phyloP scores from a whole-genome alignment of 164 flowering plant genomes.

The Magnolia sinica region DNA sequence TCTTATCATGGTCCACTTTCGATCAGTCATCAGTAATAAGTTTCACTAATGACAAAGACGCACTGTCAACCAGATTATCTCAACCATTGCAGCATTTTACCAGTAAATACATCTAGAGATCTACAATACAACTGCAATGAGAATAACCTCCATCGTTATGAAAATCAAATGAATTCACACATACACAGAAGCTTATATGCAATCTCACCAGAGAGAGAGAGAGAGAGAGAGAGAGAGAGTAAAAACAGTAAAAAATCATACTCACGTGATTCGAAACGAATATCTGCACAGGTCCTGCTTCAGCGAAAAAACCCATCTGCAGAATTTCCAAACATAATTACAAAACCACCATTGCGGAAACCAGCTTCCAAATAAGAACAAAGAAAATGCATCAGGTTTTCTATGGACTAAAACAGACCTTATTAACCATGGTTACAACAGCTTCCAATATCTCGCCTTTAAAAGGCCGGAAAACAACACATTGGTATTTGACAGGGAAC shows the following conservation, averaged over 20 bases:
- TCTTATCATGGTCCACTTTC: neutral
- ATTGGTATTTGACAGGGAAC: slow-evolving; percentile 85
- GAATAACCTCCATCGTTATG: too few relatives aligned
- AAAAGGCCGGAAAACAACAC: slow-evolving; percentile 89
- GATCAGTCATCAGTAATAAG: neutral
- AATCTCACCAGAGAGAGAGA: neutral
- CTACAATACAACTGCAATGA: too few relatives aligned
- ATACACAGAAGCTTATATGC: neutral
- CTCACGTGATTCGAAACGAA: slow-evolving; percentile 96
- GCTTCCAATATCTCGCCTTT: slow-evolving; percentile 96
- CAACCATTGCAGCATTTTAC: neutral
- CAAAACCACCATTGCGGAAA: neutral
- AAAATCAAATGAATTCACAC: neutral
- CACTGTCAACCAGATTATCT: neutral
- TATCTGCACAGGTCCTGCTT: slow-evolving; percentile 96
- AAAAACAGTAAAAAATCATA: neutral
- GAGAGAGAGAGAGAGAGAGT: neutral
- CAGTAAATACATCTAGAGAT: too few relatives aligned
- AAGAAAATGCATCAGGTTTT: neutral
- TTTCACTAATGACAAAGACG: neutral
- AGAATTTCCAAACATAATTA: slow-evolving; percentile 9
- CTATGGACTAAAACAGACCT: slow-evolving; percentile 36
- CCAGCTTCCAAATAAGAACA: neutral
- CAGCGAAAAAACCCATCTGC: slow-evolving; percentile 99
- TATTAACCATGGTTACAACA: slow-evolving; percentile 95